phyloP scores from a whole-genome alignment of 2,329 filamentous ascomycete genomes.

The Ceratocystis colombiana region DNA sequence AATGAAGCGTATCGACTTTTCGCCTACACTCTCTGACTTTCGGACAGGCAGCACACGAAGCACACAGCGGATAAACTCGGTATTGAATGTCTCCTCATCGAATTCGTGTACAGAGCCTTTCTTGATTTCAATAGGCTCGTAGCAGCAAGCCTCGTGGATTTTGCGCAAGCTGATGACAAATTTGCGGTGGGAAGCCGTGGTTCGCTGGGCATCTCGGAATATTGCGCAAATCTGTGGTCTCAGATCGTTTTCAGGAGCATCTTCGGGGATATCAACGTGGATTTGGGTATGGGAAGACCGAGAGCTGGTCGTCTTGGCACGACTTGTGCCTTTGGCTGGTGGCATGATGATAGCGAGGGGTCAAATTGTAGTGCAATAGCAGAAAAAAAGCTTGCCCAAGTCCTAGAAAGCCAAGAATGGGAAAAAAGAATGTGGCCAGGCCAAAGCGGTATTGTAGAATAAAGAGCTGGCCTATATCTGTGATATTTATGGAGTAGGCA shows the following conservation, averaged over 20 bases:
- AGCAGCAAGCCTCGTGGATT: constrained; percentile 75
- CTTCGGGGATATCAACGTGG: constrained; percentile 50
- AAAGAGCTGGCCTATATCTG: background rate
- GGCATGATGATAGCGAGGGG: constrained; percentile 32
- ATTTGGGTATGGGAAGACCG: constrained; percentile 36
- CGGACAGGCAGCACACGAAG: constrained; percentile 75
- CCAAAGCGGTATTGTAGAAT: background rate
- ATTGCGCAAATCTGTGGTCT: constrained; percentile 63
- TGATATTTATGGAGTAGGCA: background rate
- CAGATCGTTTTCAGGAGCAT: constrained; percentile 59
- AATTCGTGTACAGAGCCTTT: constrained; percentile 53
- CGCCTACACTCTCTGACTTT: constrained; percentile 82
- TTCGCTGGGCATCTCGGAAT: constrained; percentile 76
- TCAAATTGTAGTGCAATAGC: background rate
- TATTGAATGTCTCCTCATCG: constrained; percentile 77
- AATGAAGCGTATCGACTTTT: constrained; percentile 74
- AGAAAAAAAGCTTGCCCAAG: background rate
- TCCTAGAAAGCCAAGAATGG: background rate
- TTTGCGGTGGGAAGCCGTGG: constrained; percentile 82
- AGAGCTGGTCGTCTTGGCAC: constrained; percentile 36
- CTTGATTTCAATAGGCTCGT: constrained; percentile 47
- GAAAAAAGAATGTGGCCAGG: background rate
- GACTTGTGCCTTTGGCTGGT: constrained; percentile 39
- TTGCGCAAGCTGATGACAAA: constrained; percentile 79
- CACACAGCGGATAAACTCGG: constrained; percentile 73